Evolutionary conservation across 305 asterid species (phyloP).

Genomic region (Fraxinus angustifolia): DNA sequence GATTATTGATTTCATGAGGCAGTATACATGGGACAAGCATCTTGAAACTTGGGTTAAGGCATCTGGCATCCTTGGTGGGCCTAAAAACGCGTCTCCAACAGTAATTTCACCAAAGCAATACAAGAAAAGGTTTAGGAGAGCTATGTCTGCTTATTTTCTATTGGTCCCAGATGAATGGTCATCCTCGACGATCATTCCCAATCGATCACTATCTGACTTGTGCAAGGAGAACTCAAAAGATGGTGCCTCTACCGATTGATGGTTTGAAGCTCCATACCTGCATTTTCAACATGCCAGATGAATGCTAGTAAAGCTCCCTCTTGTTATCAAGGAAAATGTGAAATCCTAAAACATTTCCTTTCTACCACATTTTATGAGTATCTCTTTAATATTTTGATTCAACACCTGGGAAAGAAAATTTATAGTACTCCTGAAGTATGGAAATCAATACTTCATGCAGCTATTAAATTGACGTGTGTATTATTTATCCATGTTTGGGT

Average conservation of each 20-base stretch:
- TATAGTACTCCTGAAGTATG: too few species aligned
- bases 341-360: too few species aligned
- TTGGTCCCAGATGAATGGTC: slow-evolving; percentile 86
- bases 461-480: too few species aligned
- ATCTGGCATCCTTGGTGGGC: slow-evolving; percentile 76
- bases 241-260: slow-evolving; percentile 16
- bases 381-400: too few species aligned
- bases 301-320: neutral
- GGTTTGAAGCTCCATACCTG: neutral
- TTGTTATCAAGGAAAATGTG: too few species aligned
- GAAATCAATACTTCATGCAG: too few species aligned
- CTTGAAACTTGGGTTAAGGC: slow-evolving; percentile 90
- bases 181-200: slow-evolving; percentile 30
- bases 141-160: slow-evolving; percentile 84
- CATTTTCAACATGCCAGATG: neutral
- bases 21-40: slow-evolving; percentile 89
- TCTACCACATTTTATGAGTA: too few species aligned
- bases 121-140: slow-evolving; percentile 80
- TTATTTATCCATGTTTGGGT: too few species aligned
- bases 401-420: neutral
- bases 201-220: slow-evolving; percentile 33
- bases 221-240: slow-evolving; percentile 32
- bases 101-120: slow-evolving; percentile 74
- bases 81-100: slow-evolving; percentile 66
- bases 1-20: slow-evolving; percentile 84